phyloP scores from a whole-genome alignment of 495 filamentous ascomycete genomes.

The Neurospora tetrasperma region DNA sequence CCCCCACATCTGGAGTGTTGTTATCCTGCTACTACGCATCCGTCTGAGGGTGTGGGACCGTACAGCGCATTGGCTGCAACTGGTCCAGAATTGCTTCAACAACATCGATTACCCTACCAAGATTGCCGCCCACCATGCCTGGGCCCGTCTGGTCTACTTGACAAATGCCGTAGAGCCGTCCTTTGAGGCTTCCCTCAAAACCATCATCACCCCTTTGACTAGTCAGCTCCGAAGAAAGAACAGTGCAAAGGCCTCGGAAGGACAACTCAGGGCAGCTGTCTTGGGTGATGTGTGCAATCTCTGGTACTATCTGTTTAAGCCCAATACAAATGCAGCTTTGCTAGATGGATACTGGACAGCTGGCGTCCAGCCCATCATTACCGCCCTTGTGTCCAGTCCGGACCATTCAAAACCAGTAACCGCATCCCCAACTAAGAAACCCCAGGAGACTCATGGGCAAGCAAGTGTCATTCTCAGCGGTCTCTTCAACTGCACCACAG shows the following conservation, averaged over 20 bases:
- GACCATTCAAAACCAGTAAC: not conserved
- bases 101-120: conserved; percentile 61
- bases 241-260: conserved; percentile 43
- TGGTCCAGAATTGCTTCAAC: conserved; percentile 80
- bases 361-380: conserved; percentile 51
- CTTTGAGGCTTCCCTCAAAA: conserved; percentile 45
- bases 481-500: conserved; percentile 55
- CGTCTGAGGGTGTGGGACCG: conserved; percentile 63
- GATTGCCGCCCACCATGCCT: conserved; percentile 66
- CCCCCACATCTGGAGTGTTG: conserved; percentile 81
- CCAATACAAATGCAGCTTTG: conserved; percentile 47
- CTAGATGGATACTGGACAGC: conserved; percentile 73
- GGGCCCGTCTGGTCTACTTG: conserved; percentile 71
- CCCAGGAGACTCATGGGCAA: conserved; percentile 30
- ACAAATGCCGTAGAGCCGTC: conserved; percentile 53
- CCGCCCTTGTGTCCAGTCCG: conserved; percentile 9
- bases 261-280: conserved; percentile 44
- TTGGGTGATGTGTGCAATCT: conserved; percentile 65
- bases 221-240: conserved; percentile 59
- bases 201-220: conserved; percentile 58
- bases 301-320: conserved; percentile 77
- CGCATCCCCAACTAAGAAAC: not conserved
- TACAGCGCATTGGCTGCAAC: conserved; percentile 57
- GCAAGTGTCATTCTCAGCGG: conserved; percentile 55
- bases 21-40: conserved; percentile 63